Percentiles rank a stretch among this genome's conserved stretches.
Evolutionary conservation across 2,329 filamentous ascomycete genomes (phyloP).

Genomic region (Tolypocladium cylindrosporum): DNA sequence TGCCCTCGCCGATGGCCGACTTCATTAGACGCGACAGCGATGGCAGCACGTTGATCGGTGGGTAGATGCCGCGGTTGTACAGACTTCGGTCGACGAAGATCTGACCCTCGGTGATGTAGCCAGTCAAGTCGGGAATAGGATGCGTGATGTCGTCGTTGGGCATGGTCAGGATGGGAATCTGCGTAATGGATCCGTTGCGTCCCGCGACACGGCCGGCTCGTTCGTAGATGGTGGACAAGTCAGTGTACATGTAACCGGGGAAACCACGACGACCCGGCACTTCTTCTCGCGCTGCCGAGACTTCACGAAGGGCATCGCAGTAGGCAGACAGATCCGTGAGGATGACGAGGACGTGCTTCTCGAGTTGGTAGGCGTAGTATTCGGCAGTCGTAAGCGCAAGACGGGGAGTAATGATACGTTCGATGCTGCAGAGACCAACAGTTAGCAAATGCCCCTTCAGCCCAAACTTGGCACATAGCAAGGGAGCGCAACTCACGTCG

Average conservation of each 20-base stretch:
- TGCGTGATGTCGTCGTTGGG: constrained; percentile 99
- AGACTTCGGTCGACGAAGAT: constrained; percentile 94
- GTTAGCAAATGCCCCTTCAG: neutral
- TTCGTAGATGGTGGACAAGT: constrained; percentile 99
- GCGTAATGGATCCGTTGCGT: constrained; percentile 95
- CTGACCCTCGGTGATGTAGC: constrained; percentile 98
- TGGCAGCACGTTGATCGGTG: constrained; percentile 95
- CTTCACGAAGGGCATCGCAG: constrained; percentile 97
- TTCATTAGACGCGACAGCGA: constrained; percentile 99
- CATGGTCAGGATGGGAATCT: constrained; percentile 98
- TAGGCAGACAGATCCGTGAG: constrained; percentile 96
- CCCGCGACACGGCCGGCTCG: constrained; percentile 95
- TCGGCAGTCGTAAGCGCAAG: constrained; percentile 96
- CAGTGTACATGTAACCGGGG: constrained; percentile 99
- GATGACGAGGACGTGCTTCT: constrained; percentile 99
- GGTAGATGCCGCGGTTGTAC: constrained; percentile 95
- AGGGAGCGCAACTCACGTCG: constrained; percentile 57
- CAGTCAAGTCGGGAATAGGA: constrained; percentile 95
- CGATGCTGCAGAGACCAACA: constrained; percentile 57
- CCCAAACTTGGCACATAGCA: neutral
- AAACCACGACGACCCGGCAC: constrained; percentile 98
- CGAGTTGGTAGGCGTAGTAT: constrained; percentile 99
- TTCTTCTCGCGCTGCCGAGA: constrained; percentile 96
- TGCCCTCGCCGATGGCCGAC: constrained; percentile 94
- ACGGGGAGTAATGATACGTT: constrained; percentile 99